Conservation (phyloP, 805 yeast genomes). For the Wickerhamomyces sydowiorum region DNA sequence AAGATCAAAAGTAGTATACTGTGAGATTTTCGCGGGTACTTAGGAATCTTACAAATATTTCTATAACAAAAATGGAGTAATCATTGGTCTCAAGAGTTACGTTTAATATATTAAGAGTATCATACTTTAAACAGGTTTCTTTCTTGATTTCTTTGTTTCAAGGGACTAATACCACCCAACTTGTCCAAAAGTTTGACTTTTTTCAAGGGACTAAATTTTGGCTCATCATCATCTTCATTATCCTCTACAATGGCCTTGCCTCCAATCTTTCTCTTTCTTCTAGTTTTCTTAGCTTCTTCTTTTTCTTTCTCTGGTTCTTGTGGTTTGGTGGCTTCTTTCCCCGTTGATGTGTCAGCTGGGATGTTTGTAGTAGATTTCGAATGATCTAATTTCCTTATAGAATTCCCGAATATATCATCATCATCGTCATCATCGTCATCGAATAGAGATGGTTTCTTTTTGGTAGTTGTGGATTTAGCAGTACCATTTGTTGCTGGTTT, state of each 20-base stretch:
- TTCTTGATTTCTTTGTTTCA: constrained; percentile 22
- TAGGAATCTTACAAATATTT: too few relatives aligned
- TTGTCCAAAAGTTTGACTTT: constrained; percentile 20
- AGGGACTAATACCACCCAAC: constrained; percentile 21
- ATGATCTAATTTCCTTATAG: constrained; percentile 9
- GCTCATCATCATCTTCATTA: constrained; percentile 13
- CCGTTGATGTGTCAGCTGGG: constrained; percentile 9
- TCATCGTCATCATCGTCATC: constrained; percentile 24
- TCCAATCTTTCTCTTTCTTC: constrained; percentile 17
- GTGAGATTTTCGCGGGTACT: neutral
- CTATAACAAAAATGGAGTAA: neutral
- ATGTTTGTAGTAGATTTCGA: constrained; percentile 10
- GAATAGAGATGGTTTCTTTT: constrained; percentile 16
- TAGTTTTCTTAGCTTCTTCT: constrained; percentile 1
- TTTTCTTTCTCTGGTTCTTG: constrained; percentile 5
- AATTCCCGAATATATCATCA: constrained; percentile 19
- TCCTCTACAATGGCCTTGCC: constrained; percentile 15
- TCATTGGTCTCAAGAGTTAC: neutral
- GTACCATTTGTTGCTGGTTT: constrained; percentile 1
- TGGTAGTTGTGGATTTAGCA: constrained; percentile 1
- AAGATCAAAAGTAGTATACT: too few relatives aligned
- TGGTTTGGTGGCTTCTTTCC: constrained; percentile 8
- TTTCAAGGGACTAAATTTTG: constrained; percentile 15
- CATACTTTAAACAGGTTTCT: constrained; percentile 19
- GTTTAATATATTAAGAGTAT: neutral